Evolutionary conservation across 768 basidiomycete species (phyloP), one percentile per base, ranked within the genome.

Genomic region (Suillus lakei): DNA sequence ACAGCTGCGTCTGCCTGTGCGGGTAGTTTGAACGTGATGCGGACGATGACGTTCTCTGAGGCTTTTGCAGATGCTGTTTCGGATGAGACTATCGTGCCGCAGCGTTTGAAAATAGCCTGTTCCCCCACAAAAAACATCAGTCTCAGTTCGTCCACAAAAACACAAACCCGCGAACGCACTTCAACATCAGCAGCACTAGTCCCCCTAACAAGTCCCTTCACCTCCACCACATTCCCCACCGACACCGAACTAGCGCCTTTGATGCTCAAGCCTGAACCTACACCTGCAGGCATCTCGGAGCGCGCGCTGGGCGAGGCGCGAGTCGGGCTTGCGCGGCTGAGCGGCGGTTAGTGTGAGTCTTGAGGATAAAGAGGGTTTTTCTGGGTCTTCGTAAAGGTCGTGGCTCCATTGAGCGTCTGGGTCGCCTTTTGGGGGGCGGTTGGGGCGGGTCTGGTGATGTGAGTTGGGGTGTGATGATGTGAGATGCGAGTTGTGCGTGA

Each of bases 181-280:
- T 88, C 86, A 56, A 95, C 93, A 74, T 95, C 93, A 18, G 91
- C 92, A 18, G 90, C 83, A 9, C 91, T 93, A 30, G 93, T 95
- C 2, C 93, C 93, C 13, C 78, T 78, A 12, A 89, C 90, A 28
- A 95, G 77, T 4, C 91, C 92, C 4, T 86, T 81, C 28, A 95
- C 89, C 73, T 93, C 86, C 0, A 95, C 87, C 41, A 91, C 86
- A 69, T 91, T 92, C 18, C 88, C 87, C 32, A 71, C 74, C 46
- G 83, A 77, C 32, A 75, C 69, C 1, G 79, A 69, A 73, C 86
- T 82, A 10, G 91, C 91, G 16, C 91, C 91, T 74, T 91, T 91
- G 78, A 93, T 92, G 36, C 81, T 83, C 16, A 92, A 73, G 26
- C 80, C 78, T 64, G 18, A 18, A 18, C 51, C 26, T 8, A 7